Evolutionary conservation across 768 basidiomycete genomes (phyloP), one percentile per base, ranked within the genome.

Genomic region (Dendrothele bispora): DNA sequence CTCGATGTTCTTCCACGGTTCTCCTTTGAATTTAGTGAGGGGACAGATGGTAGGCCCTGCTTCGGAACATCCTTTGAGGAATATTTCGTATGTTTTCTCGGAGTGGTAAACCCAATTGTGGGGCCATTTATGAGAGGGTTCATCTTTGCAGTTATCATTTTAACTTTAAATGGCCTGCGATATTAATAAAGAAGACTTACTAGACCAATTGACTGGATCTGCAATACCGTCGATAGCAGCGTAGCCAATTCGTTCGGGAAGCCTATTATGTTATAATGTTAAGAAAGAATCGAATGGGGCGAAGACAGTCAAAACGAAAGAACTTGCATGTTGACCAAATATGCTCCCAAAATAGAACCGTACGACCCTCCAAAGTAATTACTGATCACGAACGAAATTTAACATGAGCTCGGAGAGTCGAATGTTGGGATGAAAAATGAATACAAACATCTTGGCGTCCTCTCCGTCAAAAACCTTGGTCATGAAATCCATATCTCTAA

Each of bases 291-390:
- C 2, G 17, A 1, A n/a, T 4, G n/a, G 10, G 30, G 24, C n/a
- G 27, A n/a, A 42, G 11, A 18, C 12, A 22, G 12, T 7, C 7
- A 18, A 18, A 11, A 21, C 22, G 24, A 34, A 46, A n/a, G n/a
- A n/a, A n/a, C 55, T 35, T 39, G 55, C 60, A 61, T 61, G 36
- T 61, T 61, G 11, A 56, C 60, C 3, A 61, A 52, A 37, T 61
- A 61, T 12, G 58, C 53, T 7, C 60, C 60, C 8, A 59, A 47
- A 21, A 59, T 56, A 5, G 58, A 57, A 3, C 60, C 60, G 42
- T 61, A 61, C 2, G 60, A 61, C 2, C 44, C 53, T 18, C 58
- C 56, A 49, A 50, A 59, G 40, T 53, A 59, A 18, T 61, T 56
- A n/a, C 60, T 61, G 22, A 3, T 15, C 11, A 26, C 29, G 15